Conservation (phyloP, 2,329 filamentous ascomycete species). For the Penicillium sp. region DNA sequence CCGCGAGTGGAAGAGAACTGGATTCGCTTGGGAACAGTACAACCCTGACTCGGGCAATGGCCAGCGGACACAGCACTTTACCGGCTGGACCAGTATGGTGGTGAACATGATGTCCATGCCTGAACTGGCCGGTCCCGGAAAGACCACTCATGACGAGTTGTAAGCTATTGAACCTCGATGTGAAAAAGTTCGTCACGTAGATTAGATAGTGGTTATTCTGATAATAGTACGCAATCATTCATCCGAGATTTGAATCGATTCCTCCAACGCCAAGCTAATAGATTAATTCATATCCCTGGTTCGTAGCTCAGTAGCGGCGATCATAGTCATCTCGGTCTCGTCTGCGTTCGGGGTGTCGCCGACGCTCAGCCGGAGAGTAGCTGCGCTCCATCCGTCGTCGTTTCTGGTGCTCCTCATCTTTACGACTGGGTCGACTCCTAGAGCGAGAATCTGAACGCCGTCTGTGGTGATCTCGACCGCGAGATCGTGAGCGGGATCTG, state of each 20-base stretch:
- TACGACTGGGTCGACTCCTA: slow-evolving; percentile 23
- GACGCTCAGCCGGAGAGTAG: slow-evolving; percentile 18
- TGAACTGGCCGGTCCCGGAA: slow-evolving; percentile 44
- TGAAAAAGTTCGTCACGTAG: slow-evolving; percentile 10
- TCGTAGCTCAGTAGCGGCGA: slow-evolving; percentile 20
- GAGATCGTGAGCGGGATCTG: slow-evolving; percentile 25
- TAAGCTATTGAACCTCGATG: slow-evolving; percentile 23
- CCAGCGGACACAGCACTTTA: slow-evolving; percentile 96
- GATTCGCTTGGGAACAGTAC: slow-evolving; percentile 98
- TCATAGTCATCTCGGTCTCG: slow-evolving; percentile 24
- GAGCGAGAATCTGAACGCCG: slow-evolving; percentile 25
- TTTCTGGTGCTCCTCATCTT: slow-evolving; percentile 20
- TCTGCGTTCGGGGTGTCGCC: slow-evolving; percentile 21
- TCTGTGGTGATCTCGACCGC: slow-evolving; percentile 21
- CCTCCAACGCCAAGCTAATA: slow-evolving; percentile 8
- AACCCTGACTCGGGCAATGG: slow-evolving; percentile 84
- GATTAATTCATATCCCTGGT: neutral
- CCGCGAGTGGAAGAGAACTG: slow-evolving; percentile 77
- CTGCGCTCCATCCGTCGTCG: slow-evolving; percentile 20
- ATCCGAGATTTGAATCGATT: slow-evolving; percentile 1
- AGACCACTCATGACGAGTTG: slow-evolving; percentile 43
- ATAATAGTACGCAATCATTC: slow-evolving; percentile 1
- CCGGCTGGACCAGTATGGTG: slow-evolving; percentile 95
- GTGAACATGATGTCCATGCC: slow-evolving; percentile 97
- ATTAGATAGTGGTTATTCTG: slow-evolving; percentile 10